Base-by-base conservation (phyloP, 768 basidiomycete genomes). In the Xerocomus spinulosus region DNA sequence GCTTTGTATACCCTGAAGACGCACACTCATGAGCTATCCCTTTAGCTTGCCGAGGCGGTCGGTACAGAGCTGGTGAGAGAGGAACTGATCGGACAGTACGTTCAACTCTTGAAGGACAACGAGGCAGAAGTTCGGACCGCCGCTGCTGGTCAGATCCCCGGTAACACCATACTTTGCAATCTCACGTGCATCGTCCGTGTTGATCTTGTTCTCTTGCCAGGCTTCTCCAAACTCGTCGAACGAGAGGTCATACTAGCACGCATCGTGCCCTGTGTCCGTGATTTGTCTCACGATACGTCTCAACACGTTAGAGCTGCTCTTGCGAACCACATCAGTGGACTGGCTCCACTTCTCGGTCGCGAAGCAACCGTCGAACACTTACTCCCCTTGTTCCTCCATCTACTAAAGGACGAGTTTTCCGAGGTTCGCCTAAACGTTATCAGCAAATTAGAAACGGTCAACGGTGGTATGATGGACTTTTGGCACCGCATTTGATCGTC, bases 101-200 rank as follows among this genome's bases (percentile, higher is more conserved):
- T 97, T 6, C 85, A 89, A 49, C 76, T 99, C 47, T 73, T 99
- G 62, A 98, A 97, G 69, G 96, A 99, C 63, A 95, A 95, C 60
- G 96, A 99, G 70, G 96, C 96, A 17, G 96, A 99, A 70, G 96
- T 97, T 34, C 83, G 94, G 54, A 97, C 94, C 42, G 95, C 96
- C 35, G 93, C 88, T 43, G 84, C 95, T 32, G 91, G 90, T 32
- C 96, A 98, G 68, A 91, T 99, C 54, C 96, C 96, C 68, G 95
- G 95, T 94, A 65, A 53, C 68, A 63, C 35, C 20, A 23, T 14
- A 1, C 30, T 42, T 33, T 18, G 49, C 46, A 14, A 28, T 26
- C 46, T 25, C 21, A 35, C 39, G 23, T 15, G 43, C 13, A 36
- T 33, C 35, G 15, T 46, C 34, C 1, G 14, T 26, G 49, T 53